phyloP scores from a whole-genome alignment of 768 basidiomycete species.

The Russula ochroleuca region DNA sequence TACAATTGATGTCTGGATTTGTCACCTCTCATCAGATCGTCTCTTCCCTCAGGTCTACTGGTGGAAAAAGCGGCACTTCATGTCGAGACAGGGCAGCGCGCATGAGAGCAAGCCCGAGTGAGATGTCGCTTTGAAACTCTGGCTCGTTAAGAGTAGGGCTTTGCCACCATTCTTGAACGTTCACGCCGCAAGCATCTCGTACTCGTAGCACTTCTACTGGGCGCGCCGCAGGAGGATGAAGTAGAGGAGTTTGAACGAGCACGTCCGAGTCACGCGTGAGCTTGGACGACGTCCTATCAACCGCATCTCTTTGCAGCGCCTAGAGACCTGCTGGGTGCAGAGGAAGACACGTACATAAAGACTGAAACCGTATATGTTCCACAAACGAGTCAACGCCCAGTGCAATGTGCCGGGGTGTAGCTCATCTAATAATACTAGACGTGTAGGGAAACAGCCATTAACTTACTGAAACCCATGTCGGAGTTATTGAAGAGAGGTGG shows the following conservation, averaged over 20 bases:
- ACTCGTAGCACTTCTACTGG: constrained; percentile 6
- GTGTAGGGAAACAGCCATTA: too few relatives aligned
- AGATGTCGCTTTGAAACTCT: constrained; percentile 18
- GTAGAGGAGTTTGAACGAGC: constrained; percentile 8
- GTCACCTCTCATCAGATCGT: too few relatives aligned
- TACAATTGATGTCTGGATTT: too few relatives aligned
- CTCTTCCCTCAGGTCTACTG: neutral
- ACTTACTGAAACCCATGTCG: too few relatives aligned
- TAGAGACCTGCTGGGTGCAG: too few relatives aligned
- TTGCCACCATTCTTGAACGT: constrained; percentile 17
- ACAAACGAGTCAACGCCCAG: too few relatives aligned
- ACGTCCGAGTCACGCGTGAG: constrained; percentile 14
- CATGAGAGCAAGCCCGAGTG: constrained; percentile 14
- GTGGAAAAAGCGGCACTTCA: constrained; percentile 1
- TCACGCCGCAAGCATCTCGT: constrained; percentile 23
- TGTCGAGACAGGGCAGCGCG: constrained; percentile 3
- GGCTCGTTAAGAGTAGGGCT: constrained; percentile 17
- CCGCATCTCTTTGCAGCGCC: too few relatives aligned
- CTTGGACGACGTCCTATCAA: constrained; percentile 1
- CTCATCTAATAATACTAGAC: too few relatives aligned
- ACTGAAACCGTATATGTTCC: too few relatives aligned
- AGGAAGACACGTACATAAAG: too few relatives aligned
- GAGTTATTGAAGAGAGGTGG: too few relatives aligned
- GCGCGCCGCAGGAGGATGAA: constrained; percentile 17
- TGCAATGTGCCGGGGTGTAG: too few relatives aligned